Conservation (phyloP, 129 eudicot species). For the Oenanthe sinensis region DNA sequence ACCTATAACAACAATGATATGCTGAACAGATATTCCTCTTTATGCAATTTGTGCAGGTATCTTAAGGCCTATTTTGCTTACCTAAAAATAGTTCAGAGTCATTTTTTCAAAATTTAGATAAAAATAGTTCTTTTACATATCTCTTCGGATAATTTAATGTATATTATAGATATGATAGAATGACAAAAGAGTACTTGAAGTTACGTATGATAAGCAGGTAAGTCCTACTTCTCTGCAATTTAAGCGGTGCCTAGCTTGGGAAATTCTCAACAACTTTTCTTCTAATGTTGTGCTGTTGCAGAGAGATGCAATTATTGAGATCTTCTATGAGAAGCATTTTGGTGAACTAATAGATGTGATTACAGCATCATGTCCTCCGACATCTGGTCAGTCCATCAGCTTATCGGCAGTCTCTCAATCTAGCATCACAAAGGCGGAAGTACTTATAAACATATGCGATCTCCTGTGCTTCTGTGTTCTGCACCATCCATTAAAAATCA, state of each 20-base stretch:
- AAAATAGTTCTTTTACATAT: too few relatives aligned
- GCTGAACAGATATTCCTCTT: too few relatives aligned
- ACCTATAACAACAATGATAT: too few relatives aligned
- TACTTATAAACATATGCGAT: constrained; percentile 71
- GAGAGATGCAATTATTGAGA: constrained; percentile 73
- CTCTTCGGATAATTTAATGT: too few relatives aligned
- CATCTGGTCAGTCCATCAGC: constrained; percentile 16
- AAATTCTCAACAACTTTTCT: not conserved
- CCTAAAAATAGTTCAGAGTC: too few relatives aligned
- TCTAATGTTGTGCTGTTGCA: constrained; percentile 27
- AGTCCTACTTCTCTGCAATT: too few relatives aligned
- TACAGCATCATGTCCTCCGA: constrained; percentile 57
- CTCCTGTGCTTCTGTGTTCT: constrained; percentile 81
- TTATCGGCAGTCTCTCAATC: constrained; percentile 26
- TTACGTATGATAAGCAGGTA: too few relatives aligned
- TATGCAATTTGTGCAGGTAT: too few relatives aligned
- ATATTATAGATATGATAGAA: too few relatives aligned
- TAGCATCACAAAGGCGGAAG: constrained; percentile 59
- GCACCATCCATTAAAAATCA: constrained; percentile 81
- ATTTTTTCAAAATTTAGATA: too few relatives aligned
- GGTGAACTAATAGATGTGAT: constrained; percentile 73
- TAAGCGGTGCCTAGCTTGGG: not conserved
- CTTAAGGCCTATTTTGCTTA: too few relatives aligned
- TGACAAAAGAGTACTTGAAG: too few relatives aligned
- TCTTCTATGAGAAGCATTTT: constrained; percentile 81